Conservation (phyloP, 2,329 filamentous ascomycete genomes). For the Ceratocystis cacaofunesta region DNA sequence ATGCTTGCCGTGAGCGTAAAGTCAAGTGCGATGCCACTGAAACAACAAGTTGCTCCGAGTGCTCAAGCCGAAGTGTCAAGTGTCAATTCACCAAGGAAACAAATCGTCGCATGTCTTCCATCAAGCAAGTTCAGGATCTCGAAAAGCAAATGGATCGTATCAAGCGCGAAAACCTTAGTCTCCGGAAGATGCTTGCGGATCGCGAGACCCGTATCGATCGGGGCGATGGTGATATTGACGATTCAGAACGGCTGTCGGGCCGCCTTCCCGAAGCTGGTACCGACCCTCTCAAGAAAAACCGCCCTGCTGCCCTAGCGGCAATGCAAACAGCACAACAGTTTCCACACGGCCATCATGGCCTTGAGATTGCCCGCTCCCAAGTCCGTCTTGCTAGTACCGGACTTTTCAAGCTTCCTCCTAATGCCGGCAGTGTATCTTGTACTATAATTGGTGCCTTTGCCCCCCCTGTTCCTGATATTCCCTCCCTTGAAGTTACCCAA, state of each 20-base stretch:
- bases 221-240: constrained; percentile 33
- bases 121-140: constrained; percentile 96
- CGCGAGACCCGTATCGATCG: constrained; percentile 36
- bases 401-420: constrained; percentile 15
- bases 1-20: constrained; percentile 80
- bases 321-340: constrained; percentile 15
- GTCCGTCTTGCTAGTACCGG: constrained; percentile 15
- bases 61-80: constrained; percentile 88
- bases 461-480: constrained; percentile 47
- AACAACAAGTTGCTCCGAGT: constrained; percentile 91
- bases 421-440: constrained; percentile 16
- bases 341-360: constrained; percentile 13
- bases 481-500: constrained; percentile 54
- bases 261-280: constrained; percentile 12
- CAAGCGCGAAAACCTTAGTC: constrained; percentile 61
- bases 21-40: constrained; percentile 93
- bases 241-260: constrained; percentile 31
- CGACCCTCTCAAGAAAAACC: constrained; percentile 16
- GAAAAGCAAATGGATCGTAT: constrained; percentile 78
- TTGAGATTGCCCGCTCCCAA: constrained; percentile 16
- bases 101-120: constrained; percentile 95
- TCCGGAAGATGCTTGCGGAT: constrained; percentile 49
- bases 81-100: constrained; percentile 99
- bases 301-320: constrained; percentile 15
- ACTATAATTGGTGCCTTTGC: constrained; percentile 28